A percentile compares a stretch with the other conserved stretches of the same genome.
Evolutionary conservation across 2,329 filamentous ascomycete genomes (phyloP).

Genomic region (Tolypocladium ophioglossoides): DNA sequence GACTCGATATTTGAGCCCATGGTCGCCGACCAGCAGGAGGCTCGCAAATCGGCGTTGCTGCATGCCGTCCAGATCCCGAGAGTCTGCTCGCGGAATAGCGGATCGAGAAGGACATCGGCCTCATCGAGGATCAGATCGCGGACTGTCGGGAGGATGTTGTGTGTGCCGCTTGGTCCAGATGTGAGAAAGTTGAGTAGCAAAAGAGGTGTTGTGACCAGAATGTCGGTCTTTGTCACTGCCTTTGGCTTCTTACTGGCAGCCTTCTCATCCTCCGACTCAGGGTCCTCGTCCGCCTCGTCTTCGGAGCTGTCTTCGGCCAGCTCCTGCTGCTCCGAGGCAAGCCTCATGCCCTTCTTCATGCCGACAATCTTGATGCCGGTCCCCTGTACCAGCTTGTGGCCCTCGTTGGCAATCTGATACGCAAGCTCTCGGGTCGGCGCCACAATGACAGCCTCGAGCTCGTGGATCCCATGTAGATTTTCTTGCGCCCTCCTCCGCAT

Average conservation of each 20-base stretch:
- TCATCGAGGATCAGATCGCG: constrained; percentile 77
- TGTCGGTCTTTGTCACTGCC: constrained; percentile 22
- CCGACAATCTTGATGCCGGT: constrained; percentile 71
- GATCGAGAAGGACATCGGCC: constrained; percentile 87
- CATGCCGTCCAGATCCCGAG: constrained; percentile 75
- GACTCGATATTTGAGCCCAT: constrained; percentile 91
- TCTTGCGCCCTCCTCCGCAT: constrained; percentile 43
- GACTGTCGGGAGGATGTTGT: constrained; percentile 53
- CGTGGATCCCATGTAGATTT: constrained; percentile 27
- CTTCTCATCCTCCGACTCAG: constrained; percentile 25
- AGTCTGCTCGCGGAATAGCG: constrained; percentile 83
- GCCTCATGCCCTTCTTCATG: constrained; percentile 76
- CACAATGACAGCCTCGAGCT: constrained; percentile 58
- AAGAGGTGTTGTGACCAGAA: constrained; percentile 35
- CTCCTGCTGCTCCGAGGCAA: constrained; percentile 39
- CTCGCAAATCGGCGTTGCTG: constrained; percentile 54
- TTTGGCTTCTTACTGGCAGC: constrained; percentile 17
- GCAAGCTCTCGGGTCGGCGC: constrained; percentile 73
- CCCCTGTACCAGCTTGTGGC: constrained; percentile 64
- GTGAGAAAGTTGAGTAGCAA: constrained; percentile 64
- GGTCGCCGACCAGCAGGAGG: constrained; percentile 90
- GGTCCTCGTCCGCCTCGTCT: constrained; percentile 18
- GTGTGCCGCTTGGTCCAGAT: constrained; percentile 29
- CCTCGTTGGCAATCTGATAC: constrained; percentile 75
- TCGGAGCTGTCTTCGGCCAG: constrained; percentile 27